phyloP scores from a whole-genome alignment of 1,284 basidiomycete species.

The Coniferiporia sulphurascens region DNA sequence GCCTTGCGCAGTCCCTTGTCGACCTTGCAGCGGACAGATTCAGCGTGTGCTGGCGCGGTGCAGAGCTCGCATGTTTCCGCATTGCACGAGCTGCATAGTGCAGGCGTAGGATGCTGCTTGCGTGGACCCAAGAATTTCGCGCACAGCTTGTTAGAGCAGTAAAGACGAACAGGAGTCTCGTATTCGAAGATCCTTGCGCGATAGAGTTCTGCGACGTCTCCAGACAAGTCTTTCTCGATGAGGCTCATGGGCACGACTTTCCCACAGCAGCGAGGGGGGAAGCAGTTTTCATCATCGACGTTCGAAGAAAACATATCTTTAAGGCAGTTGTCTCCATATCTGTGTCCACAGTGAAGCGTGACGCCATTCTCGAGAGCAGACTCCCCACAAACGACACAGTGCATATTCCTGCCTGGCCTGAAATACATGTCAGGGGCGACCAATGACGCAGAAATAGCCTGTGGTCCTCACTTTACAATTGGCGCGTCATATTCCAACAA shows the following conservation, averaged over 20 bases:
- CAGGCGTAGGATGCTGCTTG: constrained; percentile 33
- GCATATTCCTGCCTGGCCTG: constrained; percentile 17
- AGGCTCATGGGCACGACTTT: constrained; percentile 28
- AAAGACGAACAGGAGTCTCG: constrained; percentile 35
- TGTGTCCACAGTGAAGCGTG: constrained; percentile 35
- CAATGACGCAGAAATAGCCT: neutral
- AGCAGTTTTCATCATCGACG: constrained; percentile 38
- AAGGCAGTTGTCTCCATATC: constrained; percentile 37
- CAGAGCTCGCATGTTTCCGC: constrained; percentile 11
- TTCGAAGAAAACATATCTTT: constrained; percentile 35
- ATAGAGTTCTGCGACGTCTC: constrained; percentile 25
- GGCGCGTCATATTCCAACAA: neutral
- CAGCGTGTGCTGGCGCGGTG: constrained; percentile 23
- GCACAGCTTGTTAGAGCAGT: constrained; percentile 41
- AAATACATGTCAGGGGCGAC: neutral
- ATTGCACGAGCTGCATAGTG: constrained; percentile 34
- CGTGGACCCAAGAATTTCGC: constrained; percentile 48
- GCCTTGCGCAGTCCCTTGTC: constrained; percentile 26
- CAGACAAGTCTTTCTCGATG: constrained; percentile 28
- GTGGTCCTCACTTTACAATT: neutral
- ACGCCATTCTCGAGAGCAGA: constrained; percentile 29
- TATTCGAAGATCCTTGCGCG: constrained; percentile 33
- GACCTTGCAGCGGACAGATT: constrained; percentile 30
- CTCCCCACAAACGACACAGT: constrained; percentile 36
- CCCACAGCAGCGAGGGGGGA: constrained; percentile 42